These are phyloP conservation scores for Phytophthora foliorum DNA, from an alignment of 352 stramenopile genomes.

Conservation along the genomic window DNA sequence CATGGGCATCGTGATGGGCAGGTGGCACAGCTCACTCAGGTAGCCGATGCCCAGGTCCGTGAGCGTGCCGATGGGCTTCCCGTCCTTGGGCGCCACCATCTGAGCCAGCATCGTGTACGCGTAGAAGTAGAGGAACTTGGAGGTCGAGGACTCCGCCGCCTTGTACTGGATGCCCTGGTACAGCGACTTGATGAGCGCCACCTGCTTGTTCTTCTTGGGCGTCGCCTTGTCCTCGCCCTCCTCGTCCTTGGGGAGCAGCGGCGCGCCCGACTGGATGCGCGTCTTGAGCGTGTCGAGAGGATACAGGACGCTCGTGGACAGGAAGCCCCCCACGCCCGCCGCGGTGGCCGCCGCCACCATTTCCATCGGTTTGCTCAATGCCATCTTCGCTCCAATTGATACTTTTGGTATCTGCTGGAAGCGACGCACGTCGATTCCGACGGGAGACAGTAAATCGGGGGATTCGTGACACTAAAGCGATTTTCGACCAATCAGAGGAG, in stretches of 20 bases:
- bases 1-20: slow-evolving; percentile 89
- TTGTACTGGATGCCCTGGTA: slow-evolving; percentile 91
- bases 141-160: slow-evolving; percentile 80
- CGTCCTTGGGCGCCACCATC: slow-evolving; percentile 65
- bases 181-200: slow-evolving; percentile 66
- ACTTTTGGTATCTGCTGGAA: slow-evolving; percentile 14
- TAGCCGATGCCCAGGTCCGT: slow-evolving; percentile 87
- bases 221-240: slow-evolving; percentile 16
- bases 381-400: slow-evolving; percentile 26
- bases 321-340: slow-evolving; percentile 79
- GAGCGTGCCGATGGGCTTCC: slow-evolving; percentile 66
- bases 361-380: slow-evolving; percentile 87
- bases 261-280: slow-evolving; percentile 83
- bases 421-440: slow-evolving; percentile 12
- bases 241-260: slow-evolving; percentile 57
- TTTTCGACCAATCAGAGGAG: slow-evolving; percentile 15
- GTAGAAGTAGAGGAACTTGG: slow-evolving; percentile 94
- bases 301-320: slow-evolving; percentile 83
- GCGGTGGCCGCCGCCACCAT: slow-evolving; percentile 83
- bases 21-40: slow-evolving; percentile 80
- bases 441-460: neutral
- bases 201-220: slow-evolving; percentile 43
- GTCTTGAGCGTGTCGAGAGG: slow-evolving; percentile 92
- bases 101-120: slow-evolving; percentile 87
- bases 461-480: neutral